Conservation (phyloP, 2,329 filamentous ascomycete species). For the Chaetomium globosum region DNA sequence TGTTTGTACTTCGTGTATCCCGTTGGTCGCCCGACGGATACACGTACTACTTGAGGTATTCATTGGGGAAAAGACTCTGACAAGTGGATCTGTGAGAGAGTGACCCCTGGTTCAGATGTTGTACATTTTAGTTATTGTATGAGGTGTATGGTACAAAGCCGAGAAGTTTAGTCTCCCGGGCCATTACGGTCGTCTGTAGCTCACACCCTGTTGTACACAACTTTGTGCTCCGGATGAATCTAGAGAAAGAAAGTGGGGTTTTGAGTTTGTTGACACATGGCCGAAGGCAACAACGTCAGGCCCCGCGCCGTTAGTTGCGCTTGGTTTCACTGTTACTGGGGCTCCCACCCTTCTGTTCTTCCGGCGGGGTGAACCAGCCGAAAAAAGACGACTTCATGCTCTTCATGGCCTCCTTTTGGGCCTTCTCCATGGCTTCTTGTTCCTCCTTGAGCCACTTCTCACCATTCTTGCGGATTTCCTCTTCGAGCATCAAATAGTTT, state of each 20-base stretch:
- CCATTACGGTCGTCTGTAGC: slow-evolving; percentile 9
- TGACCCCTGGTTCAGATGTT: not conserved
- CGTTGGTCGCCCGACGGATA: not conserved
- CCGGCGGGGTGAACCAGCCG: slow-evolving; percentile 51
- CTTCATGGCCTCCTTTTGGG: slow-evolving; percentile 86
- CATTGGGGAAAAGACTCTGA: not conserved
- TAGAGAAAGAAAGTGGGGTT: slow-evolving; percentile 15
- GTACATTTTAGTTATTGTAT: not conserved
- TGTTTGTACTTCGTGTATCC: not conserved
- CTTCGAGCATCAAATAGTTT: slow-evolving; percentile 86
- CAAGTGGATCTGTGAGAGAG: not conserved
- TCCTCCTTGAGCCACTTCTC: slow-evolving; percentile 96
- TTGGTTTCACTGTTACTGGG: slow-evolving; percentile 24
- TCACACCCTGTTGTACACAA: slow-evolving; percentile 2
- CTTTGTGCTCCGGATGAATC: slow-evolving; percentile 2
- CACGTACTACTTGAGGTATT: not conserved
- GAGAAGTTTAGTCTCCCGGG: not conserved
- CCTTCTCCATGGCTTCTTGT: slow-evolving; percentile 82
- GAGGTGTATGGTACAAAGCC: slow-evolving; percentile 12
- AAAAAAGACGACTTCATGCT: slow-evolving; percentile 82
- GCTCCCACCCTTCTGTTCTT: slow-evolving; percentile 27
- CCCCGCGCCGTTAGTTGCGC: slow-evolving; percentile 7
- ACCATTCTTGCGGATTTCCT: slow-evolving; percentile 88
- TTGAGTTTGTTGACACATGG: slow-evolving; percentile 20
- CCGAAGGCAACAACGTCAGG: not conserved